A percentile compares a stretch with the other conserved stretches of the same genome.
Conservation (phyloP, 108 stramenopile genomes). For the Discostella stelligeroides region DNA sequence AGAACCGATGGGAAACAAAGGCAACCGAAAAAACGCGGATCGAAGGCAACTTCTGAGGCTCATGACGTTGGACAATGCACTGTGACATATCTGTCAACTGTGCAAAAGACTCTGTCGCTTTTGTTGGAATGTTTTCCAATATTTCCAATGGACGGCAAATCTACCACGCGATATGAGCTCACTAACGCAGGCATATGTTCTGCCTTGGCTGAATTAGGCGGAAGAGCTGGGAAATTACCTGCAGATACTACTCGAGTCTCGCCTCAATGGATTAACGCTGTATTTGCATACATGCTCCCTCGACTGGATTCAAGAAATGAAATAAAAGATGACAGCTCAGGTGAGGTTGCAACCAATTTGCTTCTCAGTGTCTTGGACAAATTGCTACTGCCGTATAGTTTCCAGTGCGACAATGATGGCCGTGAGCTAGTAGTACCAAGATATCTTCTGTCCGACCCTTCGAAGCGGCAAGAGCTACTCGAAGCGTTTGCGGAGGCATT, state of each 20-base stretch:
- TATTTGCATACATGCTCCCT: slow-evolving; percentile 48
- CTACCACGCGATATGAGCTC: slow-evolving; percentile 31
- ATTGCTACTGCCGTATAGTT: slow-evolving; percentile 25
- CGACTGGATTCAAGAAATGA: slow-evolving; percentile 17
- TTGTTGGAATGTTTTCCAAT: slow-evolving; percentile 42
- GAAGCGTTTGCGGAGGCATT: slow-evolving; percentile 37
- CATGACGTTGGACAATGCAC: slow-evolving; percentile 20
- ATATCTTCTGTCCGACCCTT: slow-evolving; percentile 20
- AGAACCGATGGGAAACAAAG: slow-evolving; percentile 9
- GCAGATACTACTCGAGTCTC: slow-evolving; percentile 14
- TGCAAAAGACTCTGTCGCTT: slow-evolving; percentile 20
- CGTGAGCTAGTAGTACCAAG: background rate
- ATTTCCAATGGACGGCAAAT: slow-evolving; percentile 12
- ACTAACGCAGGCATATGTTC: slow-evolving; percentile 48
- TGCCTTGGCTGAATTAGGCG: slow-evolving; percentile 45
- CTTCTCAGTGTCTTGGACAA: slow-evolving; percentile 27
- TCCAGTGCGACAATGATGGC: background rate
- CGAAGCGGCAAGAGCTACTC: slow-evolving; percentile 37
- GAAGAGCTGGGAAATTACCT: slow-evolving; percentile 2
- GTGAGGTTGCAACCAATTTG: slow-evolving; percentile 19
- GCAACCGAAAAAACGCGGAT: slow-evolving; percentile 14
- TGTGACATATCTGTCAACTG: slow-evolving; percentile 22
- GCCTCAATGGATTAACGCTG: slow-evolving; percentile 34
- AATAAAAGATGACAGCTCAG: slow-evolving; percentile 11
- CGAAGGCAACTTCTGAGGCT: slow-evolving; percentile 11